Evolutionary conservation across 1,284 basidiomycete genomes (phyloP).

Genomic region (Abortiporus biennis): DNA sequence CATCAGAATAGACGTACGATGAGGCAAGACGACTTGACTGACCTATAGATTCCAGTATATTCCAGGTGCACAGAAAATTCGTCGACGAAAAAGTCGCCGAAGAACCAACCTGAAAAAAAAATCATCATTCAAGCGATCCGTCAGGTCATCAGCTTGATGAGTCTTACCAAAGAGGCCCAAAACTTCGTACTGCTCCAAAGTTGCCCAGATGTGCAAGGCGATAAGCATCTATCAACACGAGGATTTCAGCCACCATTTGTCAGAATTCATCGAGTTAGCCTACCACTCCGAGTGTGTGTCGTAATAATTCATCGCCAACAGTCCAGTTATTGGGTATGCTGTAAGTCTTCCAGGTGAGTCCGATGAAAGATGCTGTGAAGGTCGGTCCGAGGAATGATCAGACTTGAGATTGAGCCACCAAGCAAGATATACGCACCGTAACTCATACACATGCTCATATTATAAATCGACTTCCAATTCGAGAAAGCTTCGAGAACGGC

Average conservation of each 20-base stretch:
- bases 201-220: slow-evolving; percentile 88
- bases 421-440: slow-evolving; percentile 56
- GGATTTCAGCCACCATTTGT: background rate
- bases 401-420: background rate
- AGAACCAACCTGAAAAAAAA: slow-evolving; percentile 77
- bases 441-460: slow-evolving; percentile 91
- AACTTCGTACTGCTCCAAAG: slow-evolving; percentile 86
- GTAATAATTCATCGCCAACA: slow-evolving; percentile 82
- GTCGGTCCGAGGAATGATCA: background rate
- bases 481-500: slow-evolving; percentile 89
- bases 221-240: slow-evolving; percentile 61
- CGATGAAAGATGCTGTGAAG: slow-evolving; percentile 66
- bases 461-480: slow-evolving; percentile 95
- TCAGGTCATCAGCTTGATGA: background rate
- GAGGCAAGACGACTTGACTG: slow-evolving; percentile 12
- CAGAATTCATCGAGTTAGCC: slow-evolving; percentile 24
- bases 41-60: slow-evolving; percentile 96
- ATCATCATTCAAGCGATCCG: slow-evolving; percentile 5
- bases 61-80: slow-evolving; percentile 89
- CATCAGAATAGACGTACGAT: slow-evolving; percentile 1
- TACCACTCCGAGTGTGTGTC: slow-evolving; percentile 83
- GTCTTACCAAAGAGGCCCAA: slow-evolving; percentile 80
- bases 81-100: slow-evolving; percentile 96
- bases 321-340: slow-evolving; percentile 79
- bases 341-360: slow-evolving; percentile 87